A percentile compares a stretch with the other conserved stretches of the same genome.
phyloP scores from a whole-genome alignment of 1,139 yeast species.

The Blastobotrys malaysiensis region DNA sequence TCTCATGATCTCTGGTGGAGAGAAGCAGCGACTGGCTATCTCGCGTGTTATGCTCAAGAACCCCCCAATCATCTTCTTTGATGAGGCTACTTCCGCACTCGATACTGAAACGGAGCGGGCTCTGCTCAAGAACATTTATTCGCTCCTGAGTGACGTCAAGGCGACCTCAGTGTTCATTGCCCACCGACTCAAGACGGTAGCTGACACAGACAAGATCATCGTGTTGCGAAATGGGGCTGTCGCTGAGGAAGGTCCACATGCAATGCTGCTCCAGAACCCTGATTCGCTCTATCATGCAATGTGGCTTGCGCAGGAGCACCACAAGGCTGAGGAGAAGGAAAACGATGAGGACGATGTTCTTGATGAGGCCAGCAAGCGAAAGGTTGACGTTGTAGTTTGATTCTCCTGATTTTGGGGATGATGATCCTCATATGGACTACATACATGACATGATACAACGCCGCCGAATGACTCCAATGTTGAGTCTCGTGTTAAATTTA shows the following conservation, averaged over 20 bases:
- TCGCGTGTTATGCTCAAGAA: conserved; percentile 79
- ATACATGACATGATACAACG: background rate
- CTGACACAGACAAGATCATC: conserved; percentile 90
- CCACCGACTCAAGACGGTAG: conserved; percentile 86
- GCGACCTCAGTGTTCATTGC: conserved; percentile 89
- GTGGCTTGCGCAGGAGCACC: conserved; percentile 89
- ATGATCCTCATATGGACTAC: background rate
- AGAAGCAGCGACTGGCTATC: conserved; percentile 90
- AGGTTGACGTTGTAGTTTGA: background rate
- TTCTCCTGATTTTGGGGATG: background rate
- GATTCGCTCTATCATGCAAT: conserved; percentile 65
- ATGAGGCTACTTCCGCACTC: conserved; percentile 94
- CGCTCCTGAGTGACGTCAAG: conserved; percentile 49
- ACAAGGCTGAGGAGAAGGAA: conserved; percentile 40
- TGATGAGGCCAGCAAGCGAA: background rate
- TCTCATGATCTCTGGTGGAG: conserved; percentile 98
- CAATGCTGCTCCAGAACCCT: conserved; percentile 46
- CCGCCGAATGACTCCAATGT: background rate
- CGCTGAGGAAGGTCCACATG: conserved; percentile 83
- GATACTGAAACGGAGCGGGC: conserved; percentile 96
- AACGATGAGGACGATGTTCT: conserved; percentile 21
- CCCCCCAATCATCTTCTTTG: conserved; percentile 89
- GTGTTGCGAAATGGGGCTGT: conserved; percentile 77
- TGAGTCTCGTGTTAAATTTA: background rate
- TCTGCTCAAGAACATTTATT: conserved; percentile 63